Base-by-base conservation (phyloP, 106 monocot genomes). In the Apostasia ramifera region DNA sequence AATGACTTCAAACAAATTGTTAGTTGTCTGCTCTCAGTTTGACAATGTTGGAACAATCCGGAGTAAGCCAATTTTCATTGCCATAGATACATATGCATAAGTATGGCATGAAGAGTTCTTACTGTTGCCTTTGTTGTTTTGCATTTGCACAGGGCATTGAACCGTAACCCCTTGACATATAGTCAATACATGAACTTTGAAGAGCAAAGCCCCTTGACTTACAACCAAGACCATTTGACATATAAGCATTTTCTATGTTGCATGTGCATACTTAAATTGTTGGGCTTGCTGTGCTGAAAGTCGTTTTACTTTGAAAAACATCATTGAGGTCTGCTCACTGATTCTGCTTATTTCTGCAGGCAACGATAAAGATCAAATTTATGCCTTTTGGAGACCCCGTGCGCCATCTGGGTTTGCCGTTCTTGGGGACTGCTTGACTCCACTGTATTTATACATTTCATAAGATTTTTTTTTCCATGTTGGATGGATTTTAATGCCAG, bases 321-420 rank as follows among this genome's bases (percentile, higher is more conserved):
- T 26, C 26, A 26, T 26, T 26, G 26, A 26, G 26, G 26, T 26
- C 26, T 26, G 47, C 41, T 44, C 26, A 63, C 37, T 53, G 50
- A 46, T 50, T 77, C 40, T 72, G 4, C 7, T 51, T 41, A 58
- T 44, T 79, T 7, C 66, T 70, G 67, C 72, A 97, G 91, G 82
- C 71, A 57, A 63, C 62, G 41, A 52, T 55, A 82, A 72, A 45
- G 81, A 79, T 43, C 84, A 83, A 78, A 87, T 65, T 51, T 98
- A 81, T 74, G 70, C 98, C 10, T 87, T 98, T 70, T 98, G 98
- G 98, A 85, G 98, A 74, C 87, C 98, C 66, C 83, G 90, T 66
- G 84, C 90, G 58, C 98, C 98, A 79, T 83, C 98, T 81, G 98
- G 98, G 70, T 98, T 79, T 88, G 98, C 93, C 77, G 75, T 90